Conservation (phyloP, 768 basidiomycete species). For the Termitomyces sp. region DNA sequence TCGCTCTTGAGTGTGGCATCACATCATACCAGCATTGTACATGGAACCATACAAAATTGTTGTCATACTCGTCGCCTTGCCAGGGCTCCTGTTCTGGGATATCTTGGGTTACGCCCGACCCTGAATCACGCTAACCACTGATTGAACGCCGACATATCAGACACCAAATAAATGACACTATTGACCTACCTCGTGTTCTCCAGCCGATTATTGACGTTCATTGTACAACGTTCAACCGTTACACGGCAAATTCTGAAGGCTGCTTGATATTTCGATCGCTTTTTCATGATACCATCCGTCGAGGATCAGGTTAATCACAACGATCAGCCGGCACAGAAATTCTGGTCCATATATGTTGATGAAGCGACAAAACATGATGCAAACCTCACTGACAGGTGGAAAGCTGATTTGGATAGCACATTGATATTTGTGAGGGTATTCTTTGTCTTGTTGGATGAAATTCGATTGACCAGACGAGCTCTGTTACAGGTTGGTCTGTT, state of each 20-base stretch:
- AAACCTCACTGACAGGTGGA: slow-evolving; percentile 10
- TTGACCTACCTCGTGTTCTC: background rate
- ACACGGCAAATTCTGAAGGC: background rate
- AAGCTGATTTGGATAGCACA: slow-evolving; percentile 17
- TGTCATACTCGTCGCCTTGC: no score
- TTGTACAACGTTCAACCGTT: background rate
- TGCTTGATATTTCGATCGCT: background rate
- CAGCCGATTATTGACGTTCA: background rate
- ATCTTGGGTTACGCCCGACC: background rate
- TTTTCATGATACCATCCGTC: background rate
- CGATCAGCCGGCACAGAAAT: slow-evolving; percentile 2
- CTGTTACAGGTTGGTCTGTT: slow-evolving; percentile 37
- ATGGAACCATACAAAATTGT: no score
- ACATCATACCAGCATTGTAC: no score
- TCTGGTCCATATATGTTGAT: slow-evolving; percentile 9
- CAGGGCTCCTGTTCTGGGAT: no score
- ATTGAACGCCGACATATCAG: background rate
- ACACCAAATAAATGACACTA: background rate
- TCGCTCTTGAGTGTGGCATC: no score
- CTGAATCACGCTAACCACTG: background rate
- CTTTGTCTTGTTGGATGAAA: background rate
- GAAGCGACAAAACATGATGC: slow-evolving; percentile 5
- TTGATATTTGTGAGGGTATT: slow-evolving; percentile 28
- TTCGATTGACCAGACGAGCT: background rate
- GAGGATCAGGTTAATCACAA: background rate